Conservation (phyloP, 163 green algal genomes). For the Chloromonas sp. region DNA sequence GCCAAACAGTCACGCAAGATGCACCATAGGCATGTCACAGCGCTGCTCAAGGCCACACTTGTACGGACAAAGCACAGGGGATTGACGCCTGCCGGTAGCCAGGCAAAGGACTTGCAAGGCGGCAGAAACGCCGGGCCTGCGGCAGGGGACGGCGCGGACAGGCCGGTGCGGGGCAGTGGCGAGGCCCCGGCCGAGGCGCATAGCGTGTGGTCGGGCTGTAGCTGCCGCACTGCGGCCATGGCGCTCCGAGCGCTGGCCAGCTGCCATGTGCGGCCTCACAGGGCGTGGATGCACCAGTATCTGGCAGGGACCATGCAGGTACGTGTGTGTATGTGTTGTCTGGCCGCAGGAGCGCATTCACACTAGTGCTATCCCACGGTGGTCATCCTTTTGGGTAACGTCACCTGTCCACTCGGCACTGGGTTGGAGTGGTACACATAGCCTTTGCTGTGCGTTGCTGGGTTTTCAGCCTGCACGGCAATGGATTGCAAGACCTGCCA, state of each 20-base stretch:
- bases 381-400: too few relatives aligned
- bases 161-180: not conserved
- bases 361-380: too few relatives aligned
- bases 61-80: not conserved
- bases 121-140: not conserved
- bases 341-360: too few relatives aligned
- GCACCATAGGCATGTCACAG: not conserved
- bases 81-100: not conserved
- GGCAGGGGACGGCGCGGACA: not conserved
- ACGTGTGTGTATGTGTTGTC: too few relatives aligned
- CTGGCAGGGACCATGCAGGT: too few relatives aligned
- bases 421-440: too few relatives aligned
- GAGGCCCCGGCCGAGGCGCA: too few relatives aligned
- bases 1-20: not conserved
- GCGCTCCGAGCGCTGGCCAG: not conserved
- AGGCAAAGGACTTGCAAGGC: not conserved
- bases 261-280: not conserved
- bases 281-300: not conserved
- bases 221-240: not conserved
- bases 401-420: too few relatives aligned
- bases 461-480: too few relatives aligned
- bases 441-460: too few relatives aligned
- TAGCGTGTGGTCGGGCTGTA: too few relatives aligned
- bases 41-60: not conserved
- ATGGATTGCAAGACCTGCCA: too few relatives aligned